Evolutionary conservation across 768 basidiomycete genomes (phyloP), one percentile per base, ranked within the genome.

Genomic region (Naganishia vishniacii): DNA sequence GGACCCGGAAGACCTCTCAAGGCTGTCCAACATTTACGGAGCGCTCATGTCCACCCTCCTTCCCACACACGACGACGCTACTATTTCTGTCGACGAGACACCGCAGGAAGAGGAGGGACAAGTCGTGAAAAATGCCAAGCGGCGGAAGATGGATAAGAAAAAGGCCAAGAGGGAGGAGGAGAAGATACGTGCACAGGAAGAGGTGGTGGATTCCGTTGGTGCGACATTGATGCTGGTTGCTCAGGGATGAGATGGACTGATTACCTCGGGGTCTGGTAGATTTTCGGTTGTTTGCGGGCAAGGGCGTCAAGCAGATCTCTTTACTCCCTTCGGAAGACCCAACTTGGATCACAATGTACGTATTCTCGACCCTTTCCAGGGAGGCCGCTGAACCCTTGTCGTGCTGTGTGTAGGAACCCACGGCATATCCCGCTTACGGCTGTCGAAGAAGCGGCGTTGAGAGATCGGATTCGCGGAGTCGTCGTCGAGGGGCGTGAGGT

Each of bases 141-240:
- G 64, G 20, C 41, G 67, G 23, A 61, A 68, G 51, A 62, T 68
- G 64, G 64, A 65, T 25, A 65, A 65, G 64, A 66, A 66, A 29
- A 61, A 46, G 31, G 34, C 61, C 26, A 66, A 66, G 47, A 5
- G 58, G 29, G 65, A 66, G 49, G 65, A 66, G 28, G 37, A 44
- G 23, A 61, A 62, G 49, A 12, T 18, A n/a, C 4, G n/a, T 32
- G 47, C 60, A 15, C 46, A 48, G 20, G 48, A 51, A 18, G 23
- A n/a, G n/a, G n/a, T 49, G 37, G 65, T 59, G 13, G 58, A 44
- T 15, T 26, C 40, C 2, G 59, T 56, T 44, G 48, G 47, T 58
- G 25, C 31, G 48, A 29, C 18, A 16, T 37, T 40, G 18, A 18
- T 31, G 8, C n/a, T n/a, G n/a, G n/a, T n/a, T n/a, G n/a, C n/a